Conservation (phyloP, 2,329 filamentous ascomycete genomes). For the Paecilomyces sp. region DNA sequence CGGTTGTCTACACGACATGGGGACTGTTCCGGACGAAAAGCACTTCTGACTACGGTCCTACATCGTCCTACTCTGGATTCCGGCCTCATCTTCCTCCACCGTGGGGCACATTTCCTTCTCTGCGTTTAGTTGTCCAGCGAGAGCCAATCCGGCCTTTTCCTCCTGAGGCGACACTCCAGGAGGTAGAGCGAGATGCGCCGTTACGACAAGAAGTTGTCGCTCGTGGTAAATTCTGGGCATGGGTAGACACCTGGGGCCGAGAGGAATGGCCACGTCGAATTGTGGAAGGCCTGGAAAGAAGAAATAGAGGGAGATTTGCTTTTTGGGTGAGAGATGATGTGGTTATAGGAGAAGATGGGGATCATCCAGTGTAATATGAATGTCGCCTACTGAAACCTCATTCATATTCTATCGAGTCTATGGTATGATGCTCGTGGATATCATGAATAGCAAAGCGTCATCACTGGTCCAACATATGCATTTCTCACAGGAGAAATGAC, state of each 20-base stretch:
- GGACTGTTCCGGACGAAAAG: slow-evolving; percentile 8
- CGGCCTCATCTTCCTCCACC: slow-evolving; percentile 28
- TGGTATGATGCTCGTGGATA: not conserved
- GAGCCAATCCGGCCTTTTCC: slow-evolving; percentile 29
- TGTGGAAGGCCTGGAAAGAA: slow-evolving; percentile 17
- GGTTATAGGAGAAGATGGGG: not conserved
- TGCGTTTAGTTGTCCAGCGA: slow-evolving; percentile 31
- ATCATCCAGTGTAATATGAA: not conserved
- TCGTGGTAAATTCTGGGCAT: slow-evolving; percentile 26
- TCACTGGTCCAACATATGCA: not conserved
- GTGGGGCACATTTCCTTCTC: slow-evolving; percentile 30
- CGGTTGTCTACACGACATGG: slow-evolving; percentile 31
- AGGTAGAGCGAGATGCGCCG: slow-evolving; percentile 26
- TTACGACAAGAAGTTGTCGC: slow-evolving; percentile 28
- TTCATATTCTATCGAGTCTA: not conserved
- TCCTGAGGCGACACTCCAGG: slow-evolving; percentile 21
- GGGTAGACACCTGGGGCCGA: slow-evolving; percentile 29
- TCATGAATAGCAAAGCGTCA: not conserved
- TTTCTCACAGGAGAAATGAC: not conserved
- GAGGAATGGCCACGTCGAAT: slow-evolving; percentile 22
- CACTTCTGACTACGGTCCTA: slow-evolving; percentile 7
- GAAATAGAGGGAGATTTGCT: slow-evolving; percentile 19
- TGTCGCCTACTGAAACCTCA: not conserved
- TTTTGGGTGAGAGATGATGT: slow-evolving; percentile 15
- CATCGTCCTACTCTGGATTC: slow-evolving; percentile 14